A percentile compares a stretch with the other conserved stretches of the same genome.
Evolutionary conservation across 2,329 filamentous ascomycete genomes (phyloP).

Genomic region (Monilinia polystroma): DNA sequence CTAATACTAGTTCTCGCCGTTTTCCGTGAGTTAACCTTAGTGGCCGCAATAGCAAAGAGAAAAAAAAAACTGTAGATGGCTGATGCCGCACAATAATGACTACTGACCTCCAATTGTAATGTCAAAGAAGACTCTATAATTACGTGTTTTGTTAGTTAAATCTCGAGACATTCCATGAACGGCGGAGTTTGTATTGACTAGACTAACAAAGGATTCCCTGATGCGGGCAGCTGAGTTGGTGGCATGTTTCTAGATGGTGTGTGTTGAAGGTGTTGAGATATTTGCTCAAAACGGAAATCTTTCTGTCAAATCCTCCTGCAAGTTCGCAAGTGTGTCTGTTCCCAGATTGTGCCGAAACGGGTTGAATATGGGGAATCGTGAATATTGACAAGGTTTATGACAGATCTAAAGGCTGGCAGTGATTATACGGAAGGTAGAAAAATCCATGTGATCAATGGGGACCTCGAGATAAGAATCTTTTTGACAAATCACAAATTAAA

Average conservation of each 20-base stretch:
- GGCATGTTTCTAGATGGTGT: conserved; percentile 36
- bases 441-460: not conserved
- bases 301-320: not conserved
- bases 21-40: not conserved
- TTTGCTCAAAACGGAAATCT: conserved; percentile 7
- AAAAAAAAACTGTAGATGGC: conserved; percentile 6
- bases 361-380: not conserved
- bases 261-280: not conserved
- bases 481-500: not conserved
- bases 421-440: not conserved
- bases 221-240: conserved; percentile 44
- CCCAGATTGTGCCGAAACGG: not conserved
- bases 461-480: not conserved
- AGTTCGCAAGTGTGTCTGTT: not conserved
- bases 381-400: conserved; percentile 2
- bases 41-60: too few relatives aligned
- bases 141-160: conserved; percentile 21
- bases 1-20: not conserved
- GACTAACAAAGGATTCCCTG: conserved; percentile 48
- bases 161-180: conserved; percentile 25
- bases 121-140: conserved; percentile 58
- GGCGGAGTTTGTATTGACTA: conserved; percentile 18
- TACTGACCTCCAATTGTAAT: conserved; percentile 72
- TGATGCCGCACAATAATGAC: not conserved
- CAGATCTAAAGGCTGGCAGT: not conserved